Percentiles rank a stretch among this genome's conserved stretches.
Conservation (phyloP, 2,329 filamentous ascomycete species). For the Apiospora hydei region DNA sequence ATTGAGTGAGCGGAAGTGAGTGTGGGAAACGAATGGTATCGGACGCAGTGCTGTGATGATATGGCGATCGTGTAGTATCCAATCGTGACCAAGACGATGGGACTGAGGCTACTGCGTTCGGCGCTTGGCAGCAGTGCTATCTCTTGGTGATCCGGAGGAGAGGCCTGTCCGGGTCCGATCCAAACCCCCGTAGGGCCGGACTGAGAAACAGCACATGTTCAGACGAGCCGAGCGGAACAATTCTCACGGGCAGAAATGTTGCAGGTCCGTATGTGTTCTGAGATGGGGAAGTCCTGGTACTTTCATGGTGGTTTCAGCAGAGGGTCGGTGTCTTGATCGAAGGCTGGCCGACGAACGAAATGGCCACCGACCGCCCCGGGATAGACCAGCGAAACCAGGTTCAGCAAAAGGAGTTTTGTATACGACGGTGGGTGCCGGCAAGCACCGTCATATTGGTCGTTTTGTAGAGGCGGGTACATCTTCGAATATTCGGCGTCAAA, state of each 20-base stretch:
- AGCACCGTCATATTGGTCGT: neutral
- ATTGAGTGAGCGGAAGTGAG: neutral
- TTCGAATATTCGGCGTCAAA: neutral
- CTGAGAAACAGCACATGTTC: neutral
- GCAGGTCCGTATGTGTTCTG: neutral
- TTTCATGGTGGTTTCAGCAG: neutral
- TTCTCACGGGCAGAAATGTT: neutral
- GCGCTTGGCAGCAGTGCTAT: neutral
- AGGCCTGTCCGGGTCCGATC: neutral
- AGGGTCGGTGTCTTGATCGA: neutral
- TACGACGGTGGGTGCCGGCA: conserved; percentile 3
- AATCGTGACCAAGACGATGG: neutral
- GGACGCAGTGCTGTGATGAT: neutral
- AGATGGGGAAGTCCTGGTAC: neutral
- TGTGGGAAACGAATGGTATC: neutral
- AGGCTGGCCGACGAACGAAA: neutral
- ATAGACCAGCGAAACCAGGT: neutral
- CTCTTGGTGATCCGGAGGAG: neutral
- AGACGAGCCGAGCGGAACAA: neutral
- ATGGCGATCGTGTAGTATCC: neutral
- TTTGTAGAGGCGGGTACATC: neutral
- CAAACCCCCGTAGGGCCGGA: neutral
- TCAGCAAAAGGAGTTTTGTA: neutral
- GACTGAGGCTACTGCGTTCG: neutral
- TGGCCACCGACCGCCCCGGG: neutral